Conservation (phyloP, 2,329 filamentous ascomycete species). For the Fusarium floridanum region DNA sequence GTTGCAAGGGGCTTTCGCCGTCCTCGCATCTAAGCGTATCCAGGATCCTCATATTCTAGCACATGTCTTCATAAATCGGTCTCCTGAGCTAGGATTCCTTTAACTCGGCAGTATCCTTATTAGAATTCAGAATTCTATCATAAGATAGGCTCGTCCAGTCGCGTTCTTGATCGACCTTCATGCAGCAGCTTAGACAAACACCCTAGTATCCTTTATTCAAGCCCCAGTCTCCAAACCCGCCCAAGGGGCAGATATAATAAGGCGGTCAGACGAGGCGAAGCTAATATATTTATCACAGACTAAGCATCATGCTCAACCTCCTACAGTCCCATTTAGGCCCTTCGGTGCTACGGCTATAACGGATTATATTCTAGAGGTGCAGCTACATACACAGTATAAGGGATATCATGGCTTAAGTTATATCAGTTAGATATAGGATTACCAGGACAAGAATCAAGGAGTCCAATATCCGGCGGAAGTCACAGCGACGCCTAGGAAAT, state of each 20-base stretch:
- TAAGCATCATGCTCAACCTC: neutral
- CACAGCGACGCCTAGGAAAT: neutral
- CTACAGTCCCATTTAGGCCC: neutral
- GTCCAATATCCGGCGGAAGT: neutral
- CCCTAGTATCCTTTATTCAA: constrained; percentile 15
- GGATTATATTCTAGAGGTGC: constrained; percentile 29
- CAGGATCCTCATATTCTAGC: constrained; percentile 17
- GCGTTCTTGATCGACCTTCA: constrained; percentile 20
- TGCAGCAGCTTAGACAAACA: constrained; percentile 24
- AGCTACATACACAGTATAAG: constrained; percentile 14
- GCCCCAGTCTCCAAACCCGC: constrained; percentile 1
- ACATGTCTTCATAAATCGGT: constrained; percentile 9
- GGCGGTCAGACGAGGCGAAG: neutral
- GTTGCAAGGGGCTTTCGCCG: constrained; percentile 20
- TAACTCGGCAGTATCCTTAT: constrained; percentile 29
- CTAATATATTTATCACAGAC: neutral
- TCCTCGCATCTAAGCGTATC: constrained; percentile 3
- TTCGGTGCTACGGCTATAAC: constrained; percentile 1
- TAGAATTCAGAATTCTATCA: constrained; percentile 8
- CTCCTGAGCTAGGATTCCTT: constrained; percentile 27
- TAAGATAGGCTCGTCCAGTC: constrained; percentile 21
- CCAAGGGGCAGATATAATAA: neutral
- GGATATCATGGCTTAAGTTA: constrained; percentile 20
- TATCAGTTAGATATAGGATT: constrained; percentile 13
- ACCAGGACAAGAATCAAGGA: constrained; percentile 1